phyloP scores from a whole-genome alignment of 1,139 yeast genomes.

The Saccharomycopsis crataegensis region DNA sequence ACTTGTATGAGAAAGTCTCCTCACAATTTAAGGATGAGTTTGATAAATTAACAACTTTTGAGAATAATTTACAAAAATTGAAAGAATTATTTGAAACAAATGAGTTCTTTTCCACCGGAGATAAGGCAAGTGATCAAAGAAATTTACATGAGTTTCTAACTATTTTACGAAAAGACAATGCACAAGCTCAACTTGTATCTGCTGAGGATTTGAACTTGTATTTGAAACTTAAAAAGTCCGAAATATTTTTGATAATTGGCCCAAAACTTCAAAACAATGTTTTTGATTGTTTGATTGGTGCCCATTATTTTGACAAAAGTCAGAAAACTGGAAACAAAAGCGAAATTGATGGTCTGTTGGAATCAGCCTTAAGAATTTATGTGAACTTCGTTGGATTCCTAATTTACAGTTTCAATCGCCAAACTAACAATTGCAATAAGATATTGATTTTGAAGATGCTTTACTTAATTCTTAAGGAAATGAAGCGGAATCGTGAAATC shows the following conservation, averaged over 20 bases:
- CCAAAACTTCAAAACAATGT: conserved; percentile 13
- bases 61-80: conserved; percentile 4
- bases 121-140: background rate
- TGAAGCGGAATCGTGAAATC: conserved; percentile 1
- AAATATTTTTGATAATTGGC: conserved; percentile 4
- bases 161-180: conserved; percentile 2
- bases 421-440: conserved; percentile 42
- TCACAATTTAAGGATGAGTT: conserved; percentile 10
- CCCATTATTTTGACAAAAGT: background rate
- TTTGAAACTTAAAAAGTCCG: conserved; percentile 7
- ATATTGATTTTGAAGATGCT: conserved; percentile 48
- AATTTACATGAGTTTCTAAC: conserved; percentile 8
- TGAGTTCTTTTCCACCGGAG: conserved; percentile 2
- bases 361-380: conserved; percentile 19
- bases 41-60: conserved; percentile 9
- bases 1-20: conserved; percentile 13
- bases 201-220: background rate
- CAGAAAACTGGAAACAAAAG: background rate
- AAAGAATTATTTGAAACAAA: conserved; percentile 11
- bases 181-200: background rate
- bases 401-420: conserved; percentile 43
- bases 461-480: conserved; percentile 41
- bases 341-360: too few relatives aligned
- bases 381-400: conserved; percentile 27
- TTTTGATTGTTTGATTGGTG: conserved; percentile 15